Conservation (phyloP, 257 asterid genomes). For the Solanum habrochaites region DNA sequence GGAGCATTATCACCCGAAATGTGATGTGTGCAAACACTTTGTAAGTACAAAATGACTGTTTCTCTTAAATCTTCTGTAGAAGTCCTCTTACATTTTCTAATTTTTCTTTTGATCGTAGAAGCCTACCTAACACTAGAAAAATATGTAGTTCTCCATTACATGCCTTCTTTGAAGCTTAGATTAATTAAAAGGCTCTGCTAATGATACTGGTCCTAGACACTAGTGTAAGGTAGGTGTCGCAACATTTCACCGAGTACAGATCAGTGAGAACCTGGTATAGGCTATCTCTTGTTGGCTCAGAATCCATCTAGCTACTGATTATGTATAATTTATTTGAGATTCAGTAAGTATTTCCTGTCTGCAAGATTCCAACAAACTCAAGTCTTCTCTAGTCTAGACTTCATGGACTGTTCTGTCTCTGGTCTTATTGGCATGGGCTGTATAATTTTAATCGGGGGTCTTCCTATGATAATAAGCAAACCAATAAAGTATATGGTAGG, state of each 20-base stretch:
- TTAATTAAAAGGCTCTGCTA: not conserved
- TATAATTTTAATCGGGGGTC: not conserved
- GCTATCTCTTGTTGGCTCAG: not conserved
- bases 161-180: not conserved
- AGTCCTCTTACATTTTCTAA: not conserved
- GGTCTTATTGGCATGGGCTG: not conserved
- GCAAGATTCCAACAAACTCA: conserved; percentile 86
- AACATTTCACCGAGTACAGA: not conserved
- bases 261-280: not conserved
- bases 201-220: not conserved
- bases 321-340: conserved; percentile 1
- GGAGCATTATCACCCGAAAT: conserved; percentile 88
- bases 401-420: not conserved
- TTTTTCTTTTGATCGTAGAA: not conserved
- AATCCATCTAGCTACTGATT: not conserved
- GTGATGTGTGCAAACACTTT: conserved; percentile 80
- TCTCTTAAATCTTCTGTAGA: not conserved
- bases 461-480: not conserved
- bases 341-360: conserved; percentile 1
- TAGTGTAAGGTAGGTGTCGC: not conserved
- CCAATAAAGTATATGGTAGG: not conserved
- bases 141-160: not conserved
- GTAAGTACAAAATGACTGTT: conserved; percentile 37
- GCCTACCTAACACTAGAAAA: not conserved
- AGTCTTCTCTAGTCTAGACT: not conserved